Percentiles rank a stretch among this genome's conserved stretches.
These are phyloP conservation scores for Calonectria naviculata DNA, from an alignment of 2,329 filamentous ascomycete species.

Conservation along the genomic window DNA sequence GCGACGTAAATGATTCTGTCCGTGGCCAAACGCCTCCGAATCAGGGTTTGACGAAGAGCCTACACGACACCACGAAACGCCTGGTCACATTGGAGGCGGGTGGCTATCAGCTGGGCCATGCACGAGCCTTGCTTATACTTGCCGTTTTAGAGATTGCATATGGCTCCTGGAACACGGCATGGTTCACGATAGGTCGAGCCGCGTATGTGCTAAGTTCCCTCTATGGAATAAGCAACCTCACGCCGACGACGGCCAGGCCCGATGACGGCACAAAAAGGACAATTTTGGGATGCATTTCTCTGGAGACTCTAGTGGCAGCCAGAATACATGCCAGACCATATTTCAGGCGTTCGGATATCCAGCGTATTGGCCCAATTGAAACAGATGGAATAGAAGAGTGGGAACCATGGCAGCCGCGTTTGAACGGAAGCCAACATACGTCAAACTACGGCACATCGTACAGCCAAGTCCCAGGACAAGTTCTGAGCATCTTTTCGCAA, in stretches of 20 bases:
- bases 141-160: conserved; percentile 1
- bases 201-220: conserved; percentile 4
- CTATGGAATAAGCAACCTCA: not conserved
- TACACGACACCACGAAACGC: not conserved
- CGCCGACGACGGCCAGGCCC: not conserved
- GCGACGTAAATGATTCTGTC: not conserved
- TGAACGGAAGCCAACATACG: not conserved
- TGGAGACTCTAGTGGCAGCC: conserved; percentile 13
- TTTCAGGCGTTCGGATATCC: conserved; percentile 10
- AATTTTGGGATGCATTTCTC: conserved; percentile 2
- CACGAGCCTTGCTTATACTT: conserved; percentile 13
- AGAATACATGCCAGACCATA: not conserved
- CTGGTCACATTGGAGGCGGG: not conserved
- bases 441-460: not conserved
- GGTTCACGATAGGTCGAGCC: conserved; percentile 6
- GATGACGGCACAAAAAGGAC: not conserved
- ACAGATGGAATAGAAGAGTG: conserved; percentile 24
- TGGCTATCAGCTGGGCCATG: conserved; percentile 14
- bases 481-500: conserved; percentile 14
- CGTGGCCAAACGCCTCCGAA: not conserved
- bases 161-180: conserved; percentile 8
- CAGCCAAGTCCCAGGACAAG: conserved; percentile 13
- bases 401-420: conserved; percentile 22
- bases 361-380: not conserved
- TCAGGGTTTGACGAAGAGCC: not conserved